Evolutionary conservation across 768 basidiomycete genomes (phyloP).

Genomic region (Lentinus brumalis): DNA sequence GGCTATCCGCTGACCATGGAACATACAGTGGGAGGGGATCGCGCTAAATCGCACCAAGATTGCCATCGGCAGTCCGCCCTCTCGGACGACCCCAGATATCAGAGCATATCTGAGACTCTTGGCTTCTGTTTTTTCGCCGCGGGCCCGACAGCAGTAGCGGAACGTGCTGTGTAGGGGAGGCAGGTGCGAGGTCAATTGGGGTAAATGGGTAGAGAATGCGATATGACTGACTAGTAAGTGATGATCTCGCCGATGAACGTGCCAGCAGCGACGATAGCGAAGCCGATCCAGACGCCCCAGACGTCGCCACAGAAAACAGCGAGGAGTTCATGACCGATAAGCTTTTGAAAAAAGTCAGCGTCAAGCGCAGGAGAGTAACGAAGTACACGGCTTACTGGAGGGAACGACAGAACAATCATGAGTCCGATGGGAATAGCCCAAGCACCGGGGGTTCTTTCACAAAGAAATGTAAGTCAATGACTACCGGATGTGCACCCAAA

Average conservation of each 20-base stretch:
- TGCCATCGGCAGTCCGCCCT: conserved; percentile 84
- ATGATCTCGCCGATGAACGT: conserved; percentile 84
- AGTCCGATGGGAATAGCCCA: conserved; percentile 47
- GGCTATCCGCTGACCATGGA: conserved; percentile 64
- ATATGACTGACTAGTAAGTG: conserved; percentile 71
- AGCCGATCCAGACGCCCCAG: conserved; percentile 86
- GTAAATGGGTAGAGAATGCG: not conserved
- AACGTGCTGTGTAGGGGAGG: conserved; percentile 56
- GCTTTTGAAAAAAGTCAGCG: conserved; percentile 35
- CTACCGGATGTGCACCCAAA: not conserved
- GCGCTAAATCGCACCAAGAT: conserved; percentile 74
- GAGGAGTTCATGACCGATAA: conserved; percentile 92
- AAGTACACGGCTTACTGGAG: conserved; percentile 30
- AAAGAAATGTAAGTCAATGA: not conserved
- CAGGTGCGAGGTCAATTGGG: not conserved
- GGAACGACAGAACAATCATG: conserved; percentile 42
- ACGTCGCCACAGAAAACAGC: conserved; percentile 86
- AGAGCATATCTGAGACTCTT: conserved; percentile 48
- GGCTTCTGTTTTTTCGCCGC: conserved; percentile 64
- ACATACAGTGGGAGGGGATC: conserved; percentile 82
- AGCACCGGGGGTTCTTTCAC: conserved; percentile 27
- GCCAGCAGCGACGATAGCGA: conserved; percentile 81
- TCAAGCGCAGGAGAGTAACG: not conserved
- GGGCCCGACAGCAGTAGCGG: conserved; percentile 71
- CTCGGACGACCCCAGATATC: conserved; percentile 62